phyloP scores from a whole-genome alignment of 176 grass and related monocot genomes.

The Raddia guianensis region DNA sequence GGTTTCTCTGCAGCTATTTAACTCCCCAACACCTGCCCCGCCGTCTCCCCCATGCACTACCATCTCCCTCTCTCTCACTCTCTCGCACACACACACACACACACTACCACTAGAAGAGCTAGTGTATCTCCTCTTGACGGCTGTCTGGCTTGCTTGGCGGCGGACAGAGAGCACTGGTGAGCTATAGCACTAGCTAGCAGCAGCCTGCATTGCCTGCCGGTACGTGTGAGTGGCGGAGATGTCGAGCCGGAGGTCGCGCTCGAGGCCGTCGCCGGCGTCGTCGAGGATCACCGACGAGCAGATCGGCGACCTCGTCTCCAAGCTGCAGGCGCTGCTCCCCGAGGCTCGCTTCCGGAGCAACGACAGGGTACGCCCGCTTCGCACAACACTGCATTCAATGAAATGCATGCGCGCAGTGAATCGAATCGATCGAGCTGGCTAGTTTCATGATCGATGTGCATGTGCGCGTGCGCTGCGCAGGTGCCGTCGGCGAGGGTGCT shows the following conservation, averaged over 20 bases:
- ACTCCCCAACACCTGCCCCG: slow-evolving; percentile 33
- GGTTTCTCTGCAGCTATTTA: slow-evolving; percentile 47
- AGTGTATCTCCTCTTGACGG: too few species aligned
- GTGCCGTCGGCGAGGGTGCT: slow-evolving; percentile 58
- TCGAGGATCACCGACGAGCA: slow-evolving; percentile 64
- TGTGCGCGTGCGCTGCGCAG: slow-evolving; percentile 33
- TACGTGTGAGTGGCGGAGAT: slow-evolving; percentile 4
- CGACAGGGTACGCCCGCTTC: slow-evolving; percentile 46
- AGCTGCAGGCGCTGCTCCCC: slow-evolving; percentile 65
- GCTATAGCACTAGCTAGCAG: not conserved
- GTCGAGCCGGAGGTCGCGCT: slow-evolving; percentile 62
- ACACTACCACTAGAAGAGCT: too few species aligned
- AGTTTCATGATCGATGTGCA: not conserved
- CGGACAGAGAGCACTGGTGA: not conserved
- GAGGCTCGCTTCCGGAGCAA: slow-evolving; percentile 49
- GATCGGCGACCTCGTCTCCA: slow-evolving; percentile 70
- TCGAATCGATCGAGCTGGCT: too few species aligned
- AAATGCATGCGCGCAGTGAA: not conserved
- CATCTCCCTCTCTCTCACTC: not conserved
- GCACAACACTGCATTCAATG: not conserved
- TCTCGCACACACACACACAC: not conserved
- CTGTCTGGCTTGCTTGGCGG: too few species aligned
- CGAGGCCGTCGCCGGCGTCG: slow-evolving; percentile 48
- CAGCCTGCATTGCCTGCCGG: not conserved
- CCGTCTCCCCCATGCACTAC: slow-evolving; percentile 43